phyloP scores from a whole-genome alignment of 1,284 basidiomycete genomes.

The Trichosporon ovoides region DNA sequence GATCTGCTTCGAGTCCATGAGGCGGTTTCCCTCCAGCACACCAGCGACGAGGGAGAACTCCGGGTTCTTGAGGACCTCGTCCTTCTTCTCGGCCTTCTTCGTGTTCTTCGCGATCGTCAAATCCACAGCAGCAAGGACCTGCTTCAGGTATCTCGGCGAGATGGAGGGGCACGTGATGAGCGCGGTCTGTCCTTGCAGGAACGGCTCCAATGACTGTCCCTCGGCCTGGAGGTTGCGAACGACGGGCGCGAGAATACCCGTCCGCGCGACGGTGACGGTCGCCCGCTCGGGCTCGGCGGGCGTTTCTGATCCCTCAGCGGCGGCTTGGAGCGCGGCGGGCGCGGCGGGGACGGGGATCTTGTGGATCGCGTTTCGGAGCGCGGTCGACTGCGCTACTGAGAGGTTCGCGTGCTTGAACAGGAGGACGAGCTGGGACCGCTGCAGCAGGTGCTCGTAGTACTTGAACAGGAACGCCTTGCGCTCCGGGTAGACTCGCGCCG shows the following conservation, averaged over 20 bases:
- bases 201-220: conserved; percentile 2
- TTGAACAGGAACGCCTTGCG: conserved; percentile 48
- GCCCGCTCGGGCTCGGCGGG: conserved; percentile 16
- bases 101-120: conserved; percentile 26
- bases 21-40: conserved; percentile 39
- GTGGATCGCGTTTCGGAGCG: conserved; percentile 39
- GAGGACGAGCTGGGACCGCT: conserved; percentile 41
- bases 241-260: conserved; percentile 38
- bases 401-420: conserved; percentile 50
- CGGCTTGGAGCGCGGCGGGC: conserved; percentile 9
- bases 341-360: conserved; percentile 29
- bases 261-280: conserved; percentile 42
- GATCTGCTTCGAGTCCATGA: conserved; percentile 29
- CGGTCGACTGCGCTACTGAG: conserved; percentile 36
- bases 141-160: conserved; percentile 45
- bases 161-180: conserved; percentile 43
- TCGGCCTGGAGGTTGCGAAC: conserved; percentile 24
- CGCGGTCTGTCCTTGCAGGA: conserved; percentile 28
- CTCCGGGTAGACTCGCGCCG: conserved; percentile 33
- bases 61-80: conserved; percentile 33
- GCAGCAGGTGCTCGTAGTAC: conserved; percentile 46
- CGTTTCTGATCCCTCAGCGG: conserved; percentile 5
- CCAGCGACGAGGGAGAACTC: conserved; percentile 44
- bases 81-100: conserved; percentile 23
- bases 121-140: conserved; percentile 38